Evolutionary conservation across 129 eudicot species (phyloP).

Genomic region (Heracleum sosnowskyi): DNA sequence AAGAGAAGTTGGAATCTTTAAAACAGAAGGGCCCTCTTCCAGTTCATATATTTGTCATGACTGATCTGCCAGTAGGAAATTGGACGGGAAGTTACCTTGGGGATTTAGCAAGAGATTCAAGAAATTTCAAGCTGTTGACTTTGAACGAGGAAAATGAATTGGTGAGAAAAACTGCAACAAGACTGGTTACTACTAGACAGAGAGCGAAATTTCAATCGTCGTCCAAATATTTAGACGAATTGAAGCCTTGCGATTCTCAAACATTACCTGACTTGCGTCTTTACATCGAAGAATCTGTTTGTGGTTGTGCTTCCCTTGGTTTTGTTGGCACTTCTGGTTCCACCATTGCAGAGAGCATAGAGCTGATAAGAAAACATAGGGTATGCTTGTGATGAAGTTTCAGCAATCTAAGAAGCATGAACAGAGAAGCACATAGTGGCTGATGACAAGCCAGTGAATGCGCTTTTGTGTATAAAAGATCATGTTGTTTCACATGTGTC

Average conservation of each 20-base stretch:
- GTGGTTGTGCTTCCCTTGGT: slow-evolving; percentile 92
- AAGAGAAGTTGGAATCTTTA: slow-evolving; percentile 52
- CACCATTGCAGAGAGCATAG: slow-evolving; percentile 76
- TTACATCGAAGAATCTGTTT: slow-evolving; percentile 74
- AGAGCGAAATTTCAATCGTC: slow-evolving; percentile 19
- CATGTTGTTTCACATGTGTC: not conserved
- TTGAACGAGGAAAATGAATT: slow-evolving; percentile 51
- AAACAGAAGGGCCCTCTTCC: slow-evolving; percentile 52
- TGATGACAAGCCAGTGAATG: not conserved
- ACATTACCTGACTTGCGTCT: slow-evolving; percentile 57
- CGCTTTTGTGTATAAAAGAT: not conserved
- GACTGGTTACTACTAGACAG: slow-evolving; percentile 28
- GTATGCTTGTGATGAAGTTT: slow-evolving; percentile 34
- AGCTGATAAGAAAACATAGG: slow-evolving; percentile 54
- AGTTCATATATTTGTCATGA: slow-evolving; percentile 80
- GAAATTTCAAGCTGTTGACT: slow-evolving; percentile 53
- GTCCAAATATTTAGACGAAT: slow-evolving; percentile 14
- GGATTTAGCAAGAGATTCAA: slow-evolving; percentile 48
- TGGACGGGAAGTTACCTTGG: slow-evolving; percentile 89
- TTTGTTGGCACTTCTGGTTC: slow-evolving; percentile 95
- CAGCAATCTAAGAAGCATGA: not conserved
- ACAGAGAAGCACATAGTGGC: not conserved
- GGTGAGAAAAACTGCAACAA: slow-evolving; percentile 44
- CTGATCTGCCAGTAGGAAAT: slow-evolving; percentile 75
- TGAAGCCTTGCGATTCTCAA: slow-evolving; percentile 25